Base-by-base conservation (phyloP, 345 rosid species). In the Acer campestre region DNA sequence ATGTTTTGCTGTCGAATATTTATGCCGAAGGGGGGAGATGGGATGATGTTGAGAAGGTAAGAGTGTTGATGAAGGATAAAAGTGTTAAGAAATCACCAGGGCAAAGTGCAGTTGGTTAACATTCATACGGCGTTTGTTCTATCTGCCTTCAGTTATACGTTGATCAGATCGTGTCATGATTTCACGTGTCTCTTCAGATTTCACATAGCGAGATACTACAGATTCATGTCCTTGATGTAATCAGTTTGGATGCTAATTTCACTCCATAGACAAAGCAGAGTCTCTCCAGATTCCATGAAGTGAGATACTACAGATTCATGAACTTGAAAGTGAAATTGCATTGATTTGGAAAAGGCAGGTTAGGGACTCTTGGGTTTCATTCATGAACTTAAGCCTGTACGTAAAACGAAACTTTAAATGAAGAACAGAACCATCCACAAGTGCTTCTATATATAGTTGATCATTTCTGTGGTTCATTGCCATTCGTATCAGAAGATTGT, bases 1-100 rank as follows among this genome's bases (percentile, higher is more conserved):
- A 89, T 78, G 91, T 92, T 12, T 75, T 90, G 80, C 77, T 90
- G 56, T 90, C 95, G 20, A 90, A 92, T 78, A 82, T 88, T 22
- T 89, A 90, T 82, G 95, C 95, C 6, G 89, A 88, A 70, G 88
- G 87, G 81, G 92, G 86, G 72, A 90, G 85, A 70, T 92, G 97
- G 97, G 86, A 86, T 61, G 88, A 89, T 72, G 93, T 87, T 20
- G 95, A 87, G 82, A 83, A 81, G 67, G 78, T 89, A 2, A 78
- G 93, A 80, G 72, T 31, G 17, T 48, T 84, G 83, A 90, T 90
- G 97, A 86, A 75, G 84, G 86, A 79, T 74, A 87, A 68, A 53
- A 75, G 77, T 29, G 83, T 92, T 40, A 79, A 67, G 75, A 92
- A 92, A 81, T 74, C 77, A 11, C 63, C 80, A 16, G 94, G 90